Percentiles rank a stretch among this genome's conserved stretches.
These are phyloP conservation scores for Colletotrichum sp. DNA, from an alignment of 2,329 filamentous ascomycete genomes.

Conservation along the genomic window DNA sequence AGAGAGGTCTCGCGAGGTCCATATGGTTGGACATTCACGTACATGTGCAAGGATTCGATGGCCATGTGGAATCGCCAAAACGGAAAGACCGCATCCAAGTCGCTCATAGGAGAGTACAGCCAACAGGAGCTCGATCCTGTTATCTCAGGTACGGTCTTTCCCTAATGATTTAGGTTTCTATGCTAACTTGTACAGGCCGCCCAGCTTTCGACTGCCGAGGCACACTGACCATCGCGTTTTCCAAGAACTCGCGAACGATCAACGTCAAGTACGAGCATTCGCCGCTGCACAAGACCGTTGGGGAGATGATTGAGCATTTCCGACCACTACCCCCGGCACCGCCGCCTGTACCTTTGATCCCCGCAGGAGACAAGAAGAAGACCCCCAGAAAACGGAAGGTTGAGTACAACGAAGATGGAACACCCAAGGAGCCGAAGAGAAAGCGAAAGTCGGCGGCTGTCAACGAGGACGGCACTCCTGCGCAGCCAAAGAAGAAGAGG, in stretches of 20 bases:
- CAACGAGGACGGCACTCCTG: slow-evolving; percentile 19
- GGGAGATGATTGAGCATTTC: slow-evolving; percentile 51
- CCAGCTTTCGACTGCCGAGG: slow-evolving; percentile 66
- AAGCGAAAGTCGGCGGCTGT: slow-evolving; percentile 21
- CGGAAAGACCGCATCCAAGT: slow-evolving; percentile 42
- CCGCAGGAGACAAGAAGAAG: slow-evolving; percentile 28
- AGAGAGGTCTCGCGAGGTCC: slow-evolving; percentile 46
- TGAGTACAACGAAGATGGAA: not conserved
- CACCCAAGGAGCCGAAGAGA: not conserved
- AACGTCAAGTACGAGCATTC: slow-evolving; percentile 62
- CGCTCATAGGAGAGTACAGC: slow-evolving; percentile 54
- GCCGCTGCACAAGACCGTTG: slow-evolving; percentile 61
- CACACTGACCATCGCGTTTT: slow-evolving; percentile 53
- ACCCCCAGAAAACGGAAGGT: slow-evolving; percentile 28
- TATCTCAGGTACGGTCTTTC: slow-evolving; percentile 42
- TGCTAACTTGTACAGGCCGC: slow-evolving; percentile 41
- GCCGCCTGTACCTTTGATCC: slow-evolving; percentile 26
- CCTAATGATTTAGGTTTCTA: not conserved
- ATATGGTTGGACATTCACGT: slow-evolving; percentile 59
- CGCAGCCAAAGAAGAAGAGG: slow-evolving; percentile 14
- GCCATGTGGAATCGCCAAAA: slow-evolving; percentile 55
- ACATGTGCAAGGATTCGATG: slow-evolving; percentile 57
- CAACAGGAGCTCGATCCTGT: slow-evolving; percentile 50
- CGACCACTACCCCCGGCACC: slow-evolving; percentile 45
- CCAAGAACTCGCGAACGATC: slow-evolving; percentile 49